Conservation (phyloP, 441 rosid genomes). For the Mallotus repandus region DNA sequence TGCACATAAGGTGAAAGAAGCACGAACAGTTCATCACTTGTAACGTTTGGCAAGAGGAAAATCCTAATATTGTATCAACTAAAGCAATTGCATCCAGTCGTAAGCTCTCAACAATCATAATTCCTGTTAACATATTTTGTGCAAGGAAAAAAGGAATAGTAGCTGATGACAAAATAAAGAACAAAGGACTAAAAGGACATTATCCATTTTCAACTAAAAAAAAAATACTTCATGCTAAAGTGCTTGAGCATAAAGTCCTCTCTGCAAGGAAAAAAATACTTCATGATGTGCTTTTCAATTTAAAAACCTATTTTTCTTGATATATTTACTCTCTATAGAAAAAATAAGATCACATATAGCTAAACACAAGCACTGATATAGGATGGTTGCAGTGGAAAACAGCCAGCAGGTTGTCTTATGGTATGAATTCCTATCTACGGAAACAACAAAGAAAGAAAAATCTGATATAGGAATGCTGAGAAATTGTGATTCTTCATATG, state of each 20-base stretch:
- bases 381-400: neutral
- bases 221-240: neutral
- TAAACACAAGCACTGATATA: no score
- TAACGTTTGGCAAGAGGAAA: neutral
- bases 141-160: no score
- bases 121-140: neutral
- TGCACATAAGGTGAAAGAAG: neutral
- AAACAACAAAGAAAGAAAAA: neutral
- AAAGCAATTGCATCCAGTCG: neutral
- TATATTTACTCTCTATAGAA: neutral
- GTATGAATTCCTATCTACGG: neutral
- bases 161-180: neutral
- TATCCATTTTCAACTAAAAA: neutral
- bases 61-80: neutral
- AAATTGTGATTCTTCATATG: neutral
- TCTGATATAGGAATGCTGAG: neutral
- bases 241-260: no score
- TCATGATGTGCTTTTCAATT: no score
- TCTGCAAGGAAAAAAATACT: no score
- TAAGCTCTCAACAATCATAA: neutral
- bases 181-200: neutral
- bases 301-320: neutral
- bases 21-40: neutral
- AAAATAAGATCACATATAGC: no score
- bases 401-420: neutral